A percentile compares a stretch with the other conserved stretches of the same genome.
These are phyloP conservation scores for Vararia minispora DNA, from an alignment of 768 basidiomycete genomes.

Conservation along the genomic window DNA sequence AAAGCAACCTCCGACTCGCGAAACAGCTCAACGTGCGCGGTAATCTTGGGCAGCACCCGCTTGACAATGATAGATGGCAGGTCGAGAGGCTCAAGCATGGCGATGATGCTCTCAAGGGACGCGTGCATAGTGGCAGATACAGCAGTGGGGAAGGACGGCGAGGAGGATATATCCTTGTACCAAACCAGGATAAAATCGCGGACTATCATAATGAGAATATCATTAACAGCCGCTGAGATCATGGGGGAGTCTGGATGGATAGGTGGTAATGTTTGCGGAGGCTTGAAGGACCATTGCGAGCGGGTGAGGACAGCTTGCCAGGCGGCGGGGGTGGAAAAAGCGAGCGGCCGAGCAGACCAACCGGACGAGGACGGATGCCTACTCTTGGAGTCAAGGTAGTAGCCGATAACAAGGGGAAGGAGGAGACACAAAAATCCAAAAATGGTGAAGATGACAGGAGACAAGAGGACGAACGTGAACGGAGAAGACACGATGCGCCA, in stretches of 20 bases:
- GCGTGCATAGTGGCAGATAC: slow-evolving; percentile 68
- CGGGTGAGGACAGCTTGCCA: slow-evolving; percentile 88
- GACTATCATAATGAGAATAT: slow-evolving; percentile 70
- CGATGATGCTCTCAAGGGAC: slow-evolving; percentile 45
- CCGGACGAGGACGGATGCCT: slow-evolving; percentile 29
- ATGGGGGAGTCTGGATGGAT: slow-evolving; percentile 53
- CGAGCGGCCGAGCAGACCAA: slow-evolving; percentile 58
- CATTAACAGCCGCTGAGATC: slow-evolving; percentile 64
- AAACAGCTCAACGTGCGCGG: slow-evolving; percentile 81
- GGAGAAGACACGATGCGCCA: slow-evolving; percentile 57
- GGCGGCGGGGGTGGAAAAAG: slow-evolving; percentile 87
- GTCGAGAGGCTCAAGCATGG: slow-evolving; percentile 51
- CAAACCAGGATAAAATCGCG: slow-evolving; percentile 84
- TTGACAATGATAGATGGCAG: slow-evolving; percentile 67
- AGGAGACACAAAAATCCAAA: slow-evolving; percentile 40
- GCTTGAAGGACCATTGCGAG: slow-evolving; percentile 78
- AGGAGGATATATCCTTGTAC: slow-evolving; percentile 81
- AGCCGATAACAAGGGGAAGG: slow-evolving; percentile 43
- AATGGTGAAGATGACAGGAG: slow-evolving; percentile 43
- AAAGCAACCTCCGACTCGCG: slow-evolving; percentile 81
- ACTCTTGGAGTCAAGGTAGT: slow-evolving; percentile 41
- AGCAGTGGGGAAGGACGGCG: slow-evolving; percentile 79
- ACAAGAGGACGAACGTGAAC: slow-evolving; percentile 47
- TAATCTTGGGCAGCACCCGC: slow-evolving; percentile 81
- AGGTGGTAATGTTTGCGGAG: slow-evolving; percentile 56